Conservation (phyloP, 129 eudicot genomes). For the Scalesia atractyloides region DNA sequence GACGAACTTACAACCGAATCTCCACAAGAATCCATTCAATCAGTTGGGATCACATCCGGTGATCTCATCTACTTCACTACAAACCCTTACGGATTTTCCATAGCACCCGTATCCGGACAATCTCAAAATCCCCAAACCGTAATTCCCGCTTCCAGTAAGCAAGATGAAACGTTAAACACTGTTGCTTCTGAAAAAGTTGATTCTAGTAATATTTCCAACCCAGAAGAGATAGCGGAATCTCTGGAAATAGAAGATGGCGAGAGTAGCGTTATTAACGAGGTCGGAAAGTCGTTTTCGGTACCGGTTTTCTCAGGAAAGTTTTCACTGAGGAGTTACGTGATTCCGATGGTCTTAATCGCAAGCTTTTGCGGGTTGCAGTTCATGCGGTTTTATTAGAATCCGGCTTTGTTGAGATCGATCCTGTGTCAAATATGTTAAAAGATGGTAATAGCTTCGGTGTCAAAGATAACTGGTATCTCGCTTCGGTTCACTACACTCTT, state of each 20-base stretch:
- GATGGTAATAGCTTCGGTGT: constrained; percentile 42
- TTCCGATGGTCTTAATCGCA: constrained; percentile 51
- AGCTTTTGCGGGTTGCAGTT: constrained; percentile 63
- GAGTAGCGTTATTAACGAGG: neutral
- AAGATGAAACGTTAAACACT: constrained; percentile 18
- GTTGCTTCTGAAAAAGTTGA: constrained; percentile 15
- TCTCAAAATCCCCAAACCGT: constrained; percentile 20
- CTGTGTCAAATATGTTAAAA: constrained; percentile 25
- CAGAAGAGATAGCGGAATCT: constrained; percentile 32
- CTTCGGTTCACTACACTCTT: constrained; percentile 59
- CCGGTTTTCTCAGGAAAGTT: constrained; percentile 77
- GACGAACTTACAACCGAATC: constrained; percentile 50
- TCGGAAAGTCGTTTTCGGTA: constrained; percentile 59
- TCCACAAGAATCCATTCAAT: constrained; percentile 53
- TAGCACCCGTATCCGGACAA: constrained; percentile 16
- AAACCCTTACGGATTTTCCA: constrained; percentile 39
- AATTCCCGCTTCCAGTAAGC: constrained; percentile 14
- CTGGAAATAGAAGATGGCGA: constrained; percentile 56
- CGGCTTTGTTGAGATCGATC: constrained; percentile 68
- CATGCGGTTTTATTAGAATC: constrained; percentile 80
- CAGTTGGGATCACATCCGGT: constrained; percentile 73
- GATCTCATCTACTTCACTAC: constrained; percentile 72
- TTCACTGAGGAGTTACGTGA: constrained; percentile 56
- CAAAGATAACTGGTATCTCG: constrained; percentile 46
- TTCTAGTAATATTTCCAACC: constrained; percentile 6